Evolutionary conservation across 2,329 filamentous ascomycete species (phyloP).

Genomic region (Fusarium sp.): DNA sequence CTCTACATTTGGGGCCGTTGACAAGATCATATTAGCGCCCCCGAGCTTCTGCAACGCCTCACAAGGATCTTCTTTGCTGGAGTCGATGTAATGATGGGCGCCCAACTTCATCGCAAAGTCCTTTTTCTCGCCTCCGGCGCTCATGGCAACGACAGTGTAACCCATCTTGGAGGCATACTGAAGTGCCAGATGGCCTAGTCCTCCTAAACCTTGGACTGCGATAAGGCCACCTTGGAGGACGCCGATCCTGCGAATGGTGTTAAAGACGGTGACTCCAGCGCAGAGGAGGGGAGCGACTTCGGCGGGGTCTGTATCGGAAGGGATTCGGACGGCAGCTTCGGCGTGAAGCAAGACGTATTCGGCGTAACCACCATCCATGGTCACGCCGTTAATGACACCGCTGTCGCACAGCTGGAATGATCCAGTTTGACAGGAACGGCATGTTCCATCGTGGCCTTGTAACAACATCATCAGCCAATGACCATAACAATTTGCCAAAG

Average conservation of each 20-base stretch:
- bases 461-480: not conserved
- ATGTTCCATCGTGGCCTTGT: slow-evolving; percentile 65
- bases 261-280: slow-evolving; percentile 72
- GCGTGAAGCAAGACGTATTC: slow-evolving; percentile 67
- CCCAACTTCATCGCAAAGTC: slow-evolving; percentile 65
- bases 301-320: slow-evolving; percentile 57
- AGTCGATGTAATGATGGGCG: slow-evolving; percentile 57
- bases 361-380: slow-evolving; percentile 70
- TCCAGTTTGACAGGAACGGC: slow-evolving; percentile 68
- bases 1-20: slow-evolving; percentile 68
- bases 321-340: slow-evolving; percentile 67
- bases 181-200: slow-evolving; percentile 78
- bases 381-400: slow-evolving; percentile 69
- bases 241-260: slow-evolving; percentile 62
- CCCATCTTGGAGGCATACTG: slow-evolving; percentile 81
- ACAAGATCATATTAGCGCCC: slow-evolving; percentile 67
- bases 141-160: slow-evolving; percentile 74
- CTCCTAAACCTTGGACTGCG: slow-evolving; percentile 74
- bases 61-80: slow-evolving; percentile 58
- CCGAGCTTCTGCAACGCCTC: slow-evolving; percentile 62
- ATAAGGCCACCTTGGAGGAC: slow-evolving; percentile 60
- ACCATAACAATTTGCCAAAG: too few species aligned
- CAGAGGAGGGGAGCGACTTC: slow-evolving; percentile 67
- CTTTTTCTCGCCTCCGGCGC: slow-evolving; percentile 70
- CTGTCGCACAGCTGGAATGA: slow-evolving; percentile 74